Percentiles rank a stretch among this genome's conserved stretches.
Evolutionary conservation across 495 filamentous ascomycete genomes (phyloP).

Genomic region (Jackrogersella minutella): DNA sequence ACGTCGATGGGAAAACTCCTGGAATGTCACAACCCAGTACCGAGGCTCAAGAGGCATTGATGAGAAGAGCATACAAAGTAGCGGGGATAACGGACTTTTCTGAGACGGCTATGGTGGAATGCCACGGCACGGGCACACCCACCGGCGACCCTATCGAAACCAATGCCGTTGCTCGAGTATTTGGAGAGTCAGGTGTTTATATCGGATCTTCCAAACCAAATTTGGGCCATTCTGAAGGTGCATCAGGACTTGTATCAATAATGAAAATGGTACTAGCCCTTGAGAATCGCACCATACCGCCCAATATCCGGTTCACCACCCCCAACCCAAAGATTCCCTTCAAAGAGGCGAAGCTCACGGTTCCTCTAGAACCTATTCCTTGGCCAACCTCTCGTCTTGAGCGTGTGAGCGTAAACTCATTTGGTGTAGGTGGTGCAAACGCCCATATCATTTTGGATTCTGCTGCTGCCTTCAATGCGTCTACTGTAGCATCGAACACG

Average conservation of each 20-base stretch:
- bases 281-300: slow-evolving; percentile 51
- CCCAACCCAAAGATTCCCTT: slow-evolving; percentile 43
- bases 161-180: slow-evolving; percentile 43
- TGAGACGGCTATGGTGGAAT: slow-evolving; percentile 49
- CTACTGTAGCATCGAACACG: background rate
- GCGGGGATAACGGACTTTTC: slow-evolving; percentile 54
- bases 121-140: slow-evolving; percentile 48
- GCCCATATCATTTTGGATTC: slow-evolving; percentile 44
- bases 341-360: slow-evolving; percentile 24
- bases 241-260: slow-evolving; percentile 55
- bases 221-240: slow-evolving; percentile 60
- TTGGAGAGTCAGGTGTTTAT: slow-evolving; percentile 47
- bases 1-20: slow-evolving; percentile 51
- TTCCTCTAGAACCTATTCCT: slow-evolving; percentile 36
- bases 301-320: slow-evolving; percentile 45
- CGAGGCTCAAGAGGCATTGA: slow-evolving; percentile 57
- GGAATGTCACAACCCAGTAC: slow-evolving; percentile 57
- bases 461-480: slow-evolving; percentile 20
- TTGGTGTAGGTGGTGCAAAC: slow-evolving; percentile 63
- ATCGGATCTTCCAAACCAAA: slow-evolving; percentile 64
- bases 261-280: slow-evolving; percentile 60
- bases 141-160: slow-evolving; percentile 52
- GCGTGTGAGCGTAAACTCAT: slow-evolving; percentile 57
- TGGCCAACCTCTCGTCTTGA: slow-evolving; percentile 37
- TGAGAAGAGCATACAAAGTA: slow-evolving; percentile 50